Evolutionary conservation across 371 early-diverging fungal genomes (phyloP).

Genomic region (Lichtheimia ramosa): DNA sequence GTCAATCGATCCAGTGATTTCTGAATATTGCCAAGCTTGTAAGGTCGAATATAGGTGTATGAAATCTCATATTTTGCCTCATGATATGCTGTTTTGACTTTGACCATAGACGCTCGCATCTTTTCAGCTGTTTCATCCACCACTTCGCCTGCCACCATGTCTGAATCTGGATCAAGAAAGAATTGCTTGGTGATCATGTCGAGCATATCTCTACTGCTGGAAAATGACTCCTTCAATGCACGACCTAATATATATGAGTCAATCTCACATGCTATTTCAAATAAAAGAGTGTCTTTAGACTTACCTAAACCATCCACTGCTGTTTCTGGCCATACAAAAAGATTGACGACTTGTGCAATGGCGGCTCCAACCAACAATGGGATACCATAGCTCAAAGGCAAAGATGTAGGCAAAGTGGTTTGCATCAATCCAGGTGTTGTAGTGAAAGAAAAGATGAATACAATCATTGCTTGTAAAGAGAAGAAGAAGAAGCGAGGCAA

Average conservation of each 20-base stretch:
- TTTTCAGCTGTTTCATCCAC: conserved; percentile 32
- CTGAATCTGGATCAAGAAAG: conserved; percentile 41
- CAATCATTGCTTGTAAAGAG: conserved; percentile 31
- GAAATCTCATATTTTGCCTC: conserved; percentile 54
- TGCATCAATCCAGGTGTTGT: conserved; percentile 15
- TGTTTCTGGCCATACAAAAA: conserved; percentile 51
- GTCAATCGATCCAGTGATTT: conserved; percentile 41
- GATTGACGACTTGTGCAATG: conserved; percentile 34
- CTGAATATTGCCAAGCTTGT: conserved; percentile 33
- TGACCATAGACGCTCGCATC: conserved; percentile 43
- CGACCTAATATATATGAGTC: conserved; percentile 29
- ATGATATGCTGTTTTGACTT: conserved; percentile 45
- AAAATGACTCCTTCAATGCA: conserved; percentile 41
- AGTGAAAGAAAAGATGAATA: conserved; percentile 21
- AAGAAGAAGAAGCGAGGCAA: conserved; percentile 29
- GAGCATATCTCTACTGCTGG: conserved; percentile 42
- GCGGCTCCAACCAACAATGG: conserved; percentile 26
- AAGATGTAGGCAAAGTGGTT: conserved; percentile 3
- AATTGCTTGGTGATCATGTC: conserved; percentile 47
- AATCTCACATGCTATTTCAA: no score
- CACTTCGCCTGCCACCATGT: conserved; percentile 26
- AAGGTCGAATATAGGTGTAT: conserved; percentile 39
- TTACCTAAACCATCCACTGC: conserved; percentile 49
- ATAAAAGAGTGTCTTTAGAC: background rate
- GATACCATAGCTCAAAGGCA: conserved; percentile 19